Conservation (phyloP, 805 yeast genomes). For the Wickerhamomyces subpelliculosus region DNA sequence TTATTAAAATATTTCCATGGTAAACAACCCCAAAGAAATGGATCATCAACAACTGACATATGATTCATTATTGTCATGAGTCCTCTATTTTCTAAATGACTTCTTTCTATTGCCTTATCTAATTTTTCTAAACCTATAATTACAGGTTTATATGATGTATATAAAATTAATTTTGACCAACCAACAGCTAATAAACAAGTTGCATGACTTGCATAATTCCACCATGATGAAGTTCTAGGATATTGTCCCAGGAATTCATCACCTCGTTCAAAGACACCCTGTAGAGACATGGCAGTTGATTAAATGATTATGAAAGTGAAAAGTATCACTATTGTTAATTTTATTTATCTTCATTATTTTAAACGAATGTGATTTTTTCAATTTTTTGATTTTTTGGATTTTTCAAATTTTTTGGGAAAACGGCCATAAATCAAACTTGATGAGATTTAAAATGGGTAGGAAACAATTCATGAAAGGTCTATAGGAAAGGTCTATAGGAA, state of each 20-base stretch:
- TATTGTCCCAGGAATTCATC: constrained; percentile 59
- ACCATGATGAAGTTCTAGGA: constrained; percentile 49
- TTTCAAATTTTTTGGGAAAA: neutral
- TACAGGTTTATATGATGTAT: constrained; percentile 55
- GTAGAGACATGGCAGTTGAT: constrained; percentile 48
- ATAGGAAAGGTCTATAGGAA: no score
- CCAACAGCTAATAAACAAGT: constrained; percentile 64
- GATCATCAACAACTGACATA: constrained; percentile 89
- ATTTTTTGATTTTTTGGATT: neutral
- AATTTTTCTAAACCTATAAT: constrained; percentile 57
- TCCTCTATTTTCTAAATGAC: constrained; percentile 64
- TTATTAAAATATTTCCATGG: constrained; percentile 63
- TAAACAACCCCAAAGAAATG: constrained; percentile 78
- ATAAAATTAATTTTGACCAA: constrained; percentile 53
- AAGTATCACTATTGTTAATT: no score
- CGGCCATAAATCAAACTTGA: neutral
- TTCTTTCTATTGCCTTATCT: constrained; percentile 54
- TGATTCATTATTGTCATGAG: constrained; percentile 87
- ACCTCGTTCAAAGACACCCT: constrained; percentile 64
- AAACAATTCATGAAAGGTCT: no score
- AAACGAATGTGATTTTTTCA: neutral
- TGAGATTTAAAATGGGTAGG: no score
- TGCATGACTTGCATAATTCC: constrained; percentile 65
- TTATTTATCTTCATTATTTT: no score
- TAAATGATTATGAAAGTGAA: no score